Evolutionary conservation across 2,329 filamentous ascomycete species (phyloP).

Genomic region (Aspergillus terreus): DNA sequence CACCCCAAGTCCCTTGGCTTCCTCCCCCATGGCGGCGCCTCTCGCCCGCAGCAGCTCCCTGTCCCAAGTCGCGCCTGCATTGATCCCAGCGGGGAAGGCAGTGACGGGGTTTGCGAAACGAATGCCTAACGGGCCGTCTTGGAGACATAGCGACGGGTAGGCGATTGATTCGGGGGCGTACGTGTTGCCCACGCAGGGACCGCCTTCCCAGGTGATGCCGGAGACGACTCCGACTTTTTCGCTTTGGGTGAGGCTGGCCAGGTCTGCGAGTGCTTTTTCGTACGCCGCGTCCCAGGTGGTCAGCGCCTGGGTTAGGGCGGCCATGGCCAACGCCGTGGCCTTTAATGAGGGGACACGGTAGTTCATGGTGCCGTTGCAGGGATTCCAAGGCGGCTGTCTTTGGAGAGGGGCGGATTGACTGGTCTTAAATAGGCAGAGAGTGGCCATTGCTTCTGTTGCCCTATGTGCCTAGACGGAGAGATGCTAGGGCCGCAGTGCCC

Average conservation of each 20-base stretch:
- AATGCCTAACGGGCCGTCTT: slow-evolving; percentile 35
- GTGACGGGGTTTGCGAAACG: slow-evolving; percentile 43
- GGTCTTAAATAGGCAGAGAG: background rate
- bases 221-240: slow-evolving; percentile 29
- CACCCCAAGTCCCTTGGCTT: slow-evolving; percentile 34
- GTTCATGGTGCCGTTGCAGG: background rate
- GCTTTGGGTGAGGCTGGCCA: slow-evolving; percentile 12
- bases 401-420: background rate
- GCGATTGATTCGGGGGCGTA: slow-evolving; percentile 22
- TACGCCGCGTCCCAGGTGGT: slow-evolving; percentile 12
- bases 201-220: slow-evolving; percentile 25
- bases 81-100: slow-evolving; percentile 41
- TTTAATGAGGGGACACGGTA: background rate
- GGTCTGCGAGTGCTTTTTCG: slow-evolving; percentile 9
- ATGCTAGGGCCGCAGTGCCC: background rate
- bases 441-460: background rate
- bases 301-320: background rate
- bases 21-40: slow-evolving; percentile 52
- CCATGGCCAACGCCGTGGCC: background rate
- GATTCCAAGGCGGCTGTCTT: background rate
- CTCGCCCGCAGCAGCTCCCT: slow-evolving; percentile 50
- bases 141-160: slow-evolving; percentile 32
- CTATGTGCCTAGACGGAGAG: background rate
- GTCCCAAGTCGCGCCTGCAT: slow-evolving; percentile 51
- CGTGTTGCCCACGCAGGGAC: slow-evolving; percentile 32